phyloP scores from a whole-genome alignment of 2,329 filamentous ascomycete genomes.

The Calonectria fujianensis region DNA sequence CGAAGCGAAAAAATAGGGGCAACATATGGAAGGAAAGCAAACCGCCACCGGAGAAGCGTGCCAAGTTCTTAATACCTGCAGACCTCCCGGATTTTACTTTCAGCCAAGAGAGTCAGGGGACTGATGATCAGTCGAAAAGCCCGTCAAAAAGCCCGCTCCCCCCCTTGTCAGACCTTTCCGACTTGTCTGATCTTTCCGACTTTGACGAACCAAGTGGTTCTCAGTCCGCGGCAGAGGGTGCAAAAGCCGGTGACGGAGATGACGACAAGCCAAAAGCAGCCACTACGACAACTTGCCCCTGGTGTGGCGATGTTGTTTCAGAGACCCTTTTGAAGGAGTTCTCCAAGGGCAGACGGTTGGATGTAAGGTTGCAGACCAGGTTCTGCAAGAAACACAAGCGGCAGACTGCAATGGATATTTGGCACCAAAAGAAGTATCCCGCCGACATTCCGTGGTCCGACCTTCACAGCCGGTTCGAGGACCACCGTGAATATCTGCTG shows the following conservation, averaged over 20 bases:
- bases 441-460: constrained; percentile 78
- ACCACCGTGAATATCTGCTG: constrained; percentile 74
- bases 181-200: constrained; percentile 43
- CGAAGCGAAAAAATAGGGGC: constrained; percentile 12
- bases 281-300: constrained; percentile 72
- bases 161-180: constrained; percentile 30
- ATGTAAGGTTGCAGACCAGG: constrained; percentile 73
- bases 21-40: constrained; percentile 19
- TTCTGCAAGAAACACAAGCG: constrained; percentile 81
- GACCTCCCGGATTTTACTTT: constrained; percentile 35
- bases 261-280: constrained; percentile 52
- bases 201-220: constrained; percentile 41
- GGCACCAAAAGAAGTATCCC: constrained; percentile 77
- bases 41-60: constrained; percentile 17
- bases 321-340: constrained; percentile 72
- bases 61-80: constrained; percentile 43
- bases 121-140: neutral
- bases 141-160: constrained; percentile 27
- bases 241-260: constrained; percentile 32
- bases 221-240: constrained; percentile 30
- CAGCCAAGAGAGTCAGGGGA: constrained; percentile 32
- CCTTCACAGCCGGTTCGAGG: constrained; percentile 75
- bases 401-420: constrained; percentile 69
- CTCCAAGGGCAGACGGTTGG: constrained; percentile 68
- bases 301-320: constrained; percentile 79